Conservation (phyloP, 2,329 filamentous ascomycete species). For the Colletotrichum kahawae region DNA sequence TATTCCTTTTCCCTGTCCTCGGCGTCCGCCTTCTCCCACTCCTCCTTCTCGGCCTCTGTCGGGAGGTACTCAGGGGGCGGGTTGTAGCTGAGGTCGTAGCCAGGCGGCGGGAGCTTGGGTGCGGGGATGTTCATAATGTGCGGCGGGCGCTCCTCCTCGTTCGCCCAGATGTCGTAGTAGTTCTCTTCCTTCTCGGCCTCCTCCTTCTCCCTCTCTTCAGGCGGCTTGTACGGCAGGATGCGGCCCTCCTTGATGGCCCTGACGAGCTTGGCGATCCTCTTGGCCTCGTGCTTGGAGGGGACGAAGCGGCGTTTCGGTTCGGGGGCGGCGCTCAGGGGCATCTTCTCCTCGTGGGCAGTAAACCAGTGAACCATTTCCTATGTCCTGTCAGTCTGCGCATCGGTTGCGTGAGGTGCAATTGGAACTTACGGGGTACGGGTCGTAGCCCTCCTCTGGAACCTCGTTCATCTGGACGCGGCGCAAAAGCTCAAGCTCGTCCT, state of each 20-base stretch:
- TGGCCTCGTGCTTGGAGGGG: slow-evolving; percentile 95
- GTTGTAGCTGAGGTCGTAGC: slow-evolving; percentile 96
- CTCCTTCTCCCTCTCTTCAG: slow-evolving; percentile 69
- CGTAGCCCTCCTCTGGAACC: slow-evolving; percentile 83
- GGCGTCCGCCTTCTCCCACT: slow-evolving; percentile 85
- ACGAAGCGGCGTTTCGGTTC: slow-evolving; percentile 96
- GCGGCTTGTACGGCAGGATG: slow-evolving; percentile 87
- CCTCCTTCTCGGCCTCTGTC: slow-evolving; percentile 79
- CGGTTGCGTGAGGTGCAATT: neutral
- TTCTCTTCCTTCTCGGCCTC: slow-evolving; percentile 74
- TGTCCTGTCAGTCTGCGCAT: slow-evolving; percentile 26
- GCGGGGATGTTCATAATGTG: slow-evolving; percentile 95
- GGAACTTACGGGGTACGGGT: slow-evolving; percentile 80
- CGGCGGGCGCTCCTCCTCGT: slow-evolving; percentile 81
- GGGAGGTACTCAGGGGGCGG: slow-evolving; percentile 94
- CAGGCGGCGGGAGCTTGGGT: slow-evolving; percentile 90
- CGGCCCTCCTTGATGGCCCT: slow-evolving; percentile 93
- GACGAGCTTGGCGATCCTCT: slow-evolving; percentile 96
- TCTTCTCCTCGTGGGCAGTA: slow-evolving; percentile 85
- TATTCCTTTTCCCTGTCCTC: slow-evolving; percentile 93
- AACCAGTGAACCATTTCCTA: slow-evolving; percentile 92
- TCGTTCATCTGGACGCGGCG: slow-evolving; percentile 90
- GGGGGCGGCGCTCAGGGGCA: slow-evolving; percentile 93
- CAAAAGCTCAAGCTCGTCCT: slow-evolving; percentile 87
- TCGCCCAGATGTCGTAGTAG: slow-evolving; percentile 92